Base-by-base conservation (phyloP, 1,284 basidiomycete species). In the Moesziomyces globuligerus region DNA sequence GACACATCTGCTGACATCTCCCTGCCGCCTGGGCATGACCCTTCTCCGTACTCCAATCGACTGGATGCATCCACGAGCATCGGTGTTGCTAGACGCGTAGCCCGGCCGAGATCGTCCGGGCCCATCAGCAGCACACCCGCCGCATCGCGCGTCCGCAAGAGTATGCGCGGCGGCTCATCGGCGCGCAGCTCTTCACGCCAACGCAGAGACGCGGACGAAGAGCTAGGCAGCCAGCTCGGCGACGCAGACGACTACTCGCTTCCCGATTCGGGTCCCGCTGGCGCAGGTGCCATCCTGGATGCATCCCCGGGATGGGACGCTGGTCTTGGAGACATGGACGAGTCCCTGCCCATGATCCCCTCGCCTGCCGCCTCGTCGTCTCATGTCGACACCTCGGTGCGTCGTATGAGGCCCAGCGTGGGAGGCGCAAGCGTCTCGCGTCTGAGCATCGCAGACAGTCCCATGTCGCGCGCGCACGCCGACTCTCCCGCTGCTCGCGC, bases 41-140 rank as follows among this genome's bases (percentile, higher is more conserved):
- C 25, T 7, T 25, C 25, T 26, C 28, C 42, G 2, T 45, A 44
- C 37, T 51, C 59, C n/a, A 26, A 28, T 21, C 52, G 40, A 18
- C 46, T 39, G 8, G 59, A 69, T 45, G 55, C 66, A 21, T 62
- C 59, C 18, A 45, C 34, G 10, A 69, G 66, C n/a, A 53, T 61
- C 18, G 66, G 66, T 20, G 59, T 59, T 3, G 42, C 50, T 0
- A 32, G 66, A 6, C 49, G 66, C 8, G 55, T 48, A 18, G 50
- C 54, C 4, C 38, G 59, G 11, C 48, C 56, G 5, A 39, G 36
- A 10, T 9, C 32, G 3, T 50, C 62, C n/a, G 62, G 47, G 13
- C 68, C 68, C 9, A 46, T 62, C 38, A 66, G 58, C 48, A 72
- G 68, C 41, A 72, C 68, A 5, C 68, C 68, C 0, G 62, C 68